Conservation (phyloP, 306 rosid genomes). For the Pyrus communis region DNA sequence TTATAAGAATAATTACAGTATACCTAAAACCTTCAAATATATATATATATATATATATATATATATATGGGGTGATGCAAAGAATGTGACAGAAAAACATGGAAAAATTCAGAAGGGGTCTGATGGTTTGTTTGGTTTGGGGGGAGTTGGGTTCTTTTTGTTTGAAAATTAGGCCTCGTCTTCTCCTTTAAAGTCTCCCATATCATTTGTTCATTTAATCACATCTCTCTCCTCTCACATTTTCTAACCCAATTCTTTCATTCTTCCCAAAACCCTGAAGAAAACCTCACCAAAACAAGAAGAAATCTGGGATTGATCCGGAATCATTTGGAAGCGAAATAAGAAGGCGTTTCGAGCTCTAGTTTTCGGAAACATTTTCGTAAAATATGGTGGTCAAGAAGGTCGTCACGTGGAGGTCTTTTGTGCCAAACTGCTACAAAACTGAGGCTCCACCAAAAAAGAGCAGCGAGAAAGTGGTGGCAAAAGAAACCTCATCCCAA, state of each 20-base stretch:
- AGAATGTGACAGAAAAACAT: background rate
- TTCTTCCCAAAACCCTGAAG: background rate
- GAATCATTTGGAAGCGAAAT: background rate
- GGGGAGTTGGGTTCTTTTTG: slow-evolving; percentile 27
- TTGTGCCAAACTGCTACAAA: slow-evolving; percentile 53
- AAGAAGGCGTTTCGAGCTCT: background rate
- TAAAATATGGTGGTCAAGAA: slow-evolving; percentile 26
- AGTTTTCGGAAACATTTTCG: background rate
- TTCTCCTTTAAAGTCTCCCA: slow-evolving; percentile 7
- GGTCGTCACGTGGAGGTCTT: slow-evolving; percentile 27
- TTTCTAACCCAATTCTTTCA: slow-evolving; percentile 6
- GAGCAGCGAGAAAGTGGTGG: slow-evolving; percentile 39
- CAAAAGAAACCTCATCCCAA: slow-evolving; percentile 41
- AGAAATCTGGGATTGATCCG: background rate
- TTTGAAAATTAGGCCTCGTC: slow-evolving; percentile 27
- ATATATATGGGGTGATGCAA: background rate
- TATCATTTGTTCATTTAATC: slow-evolving; percentile 9
- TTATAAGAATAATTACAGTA: background rate
- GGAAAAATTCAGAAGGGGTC: slow-evolving; percentile 11
- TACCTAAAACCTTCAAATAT: background rate
- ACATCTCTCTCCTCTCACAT: background rate
- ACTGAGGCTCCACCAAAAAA: slow-evolving; percentile 17
- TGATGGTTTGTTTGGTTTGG: slow-evolving; percentile 11
- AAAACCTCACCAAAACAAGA: background rate
- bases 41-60: too few relatives aligned